A percentile compares a stretch with the other conserved stretches of the same genome.
These are phyloP conservation scores for Brassica incana DNA, from an alignment of 345 rosid genomes.

Conservation along the genomic window DNA sequence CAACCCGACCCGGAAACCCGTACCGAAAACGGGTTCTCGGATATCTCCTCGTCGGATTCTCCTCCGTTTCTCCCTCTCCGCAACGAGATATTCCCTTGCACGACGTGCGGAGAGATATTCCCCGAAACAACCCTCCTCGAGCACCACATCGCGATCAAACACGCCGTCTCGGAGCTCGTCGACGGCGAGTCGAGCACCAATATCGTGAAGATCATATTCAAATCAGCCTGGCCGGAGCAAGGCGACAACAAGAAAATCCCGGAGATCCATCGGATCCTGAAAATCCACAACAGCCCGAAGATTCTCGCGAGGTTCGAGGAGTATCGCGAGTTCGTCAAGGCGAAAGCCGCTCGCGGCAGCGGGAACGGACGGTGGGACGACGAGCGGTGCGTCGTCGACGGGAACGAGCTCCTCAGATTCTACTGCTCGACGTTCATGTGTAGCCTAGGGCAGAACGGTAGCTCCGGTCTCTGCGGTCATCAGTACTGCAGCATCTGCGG, in stretches of 20 bases:
- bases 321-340: slow-evolving; percentile 79
- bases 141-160: slow-evolving; percentile 68
- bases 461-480: slow-evolving; percentile 59
- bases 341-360: slow-evolving; percentile 55
- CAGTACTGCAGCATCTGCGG: slow-evolving; percentile 88
- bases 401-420: slow-evolving; percentile 87
- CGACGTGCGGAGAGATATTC: slow-evolving; percentile 82
- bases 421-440: slow-evolving; percentile 91
- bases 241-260: slow-evolving; percentile 39
- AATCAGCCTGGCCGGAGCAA: slow-evolving; percentile 68
- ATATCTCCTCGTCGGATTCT: slow-evolving; percentile 37
- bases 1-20: slow-evolving; percentile 34
- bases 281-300: slow-evolving; percentile 82
- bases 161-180: slow-evolving; percentile 72
- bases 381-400: slow-evolving; percentile 95
- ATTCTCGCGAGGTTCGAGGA: slow-evolving; percentile 82
- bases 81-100: slow-evolving; percentile 75
- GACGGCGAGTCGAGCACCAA: slow-evolving; percentile 86
- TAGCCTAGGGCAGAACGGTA: slow-evolving; percentile 62
- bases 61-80: slow-evolving; percentile 59
- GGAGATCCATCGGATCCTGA: slow-evolving; percentile 61
- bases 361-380: slow-evolving; percentile 47
- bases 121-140: slow-evolving; percentile 59
- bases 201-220: slow-evolving; percentile 82
- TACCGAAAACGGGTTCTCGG: slow-evolving; percentile 30